Conservation (phyloP, 1,284 basidiomycete species). For the Sanguinoderma infundibulare region DNA sequence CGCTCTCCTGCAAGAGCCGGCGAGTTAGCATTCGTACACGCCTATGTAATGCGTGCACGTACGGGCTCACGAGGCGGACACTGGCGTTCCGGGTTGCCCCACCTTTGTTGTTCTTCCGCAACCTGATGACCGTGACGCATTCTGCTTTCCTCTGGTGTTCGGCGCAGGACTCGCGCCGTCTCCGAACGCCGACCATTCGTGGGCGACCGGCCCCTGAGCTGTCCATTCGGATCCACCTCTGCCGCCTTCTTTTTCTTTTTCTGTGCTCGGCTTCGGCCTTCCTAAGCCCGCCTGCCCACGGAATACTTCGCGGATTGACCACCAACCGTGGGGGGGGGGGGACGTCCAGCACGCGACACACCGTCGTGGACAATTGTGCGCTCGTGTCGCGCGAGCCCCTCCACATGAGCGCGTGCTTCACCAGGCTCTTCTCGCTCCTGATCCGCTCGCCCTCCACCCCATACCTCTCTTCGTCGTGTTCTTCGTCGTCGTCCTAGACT, state of each 20-base stretch:
- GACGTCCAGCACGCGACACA: constrained; percentile 87
- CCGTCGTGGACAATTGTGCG: constrained; percentile 89
- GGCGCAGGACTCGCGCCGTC: constrained; percentile 40
- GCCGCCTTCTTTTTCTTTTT: constrained; percentile 44
- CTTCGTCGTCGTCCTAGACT: constrained; percentile 45
- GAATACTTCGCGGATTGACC: constrained; percentile 88
- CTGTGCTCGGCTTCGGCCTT: constrained; percentile 51
- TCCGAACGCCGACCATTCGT: constrained; percentile 42
- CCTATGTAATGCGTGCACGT: background rate
- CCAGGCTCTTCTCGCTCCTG: constrained; percentile 80
- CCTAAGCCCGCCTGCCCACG: constrained; percentile 75
- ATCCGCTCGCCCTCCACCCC: constrained; percentile 65
- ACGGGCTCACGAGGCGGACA: constrained; percentile 26
- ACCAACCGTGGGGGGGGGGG: constrained; percentile 91
- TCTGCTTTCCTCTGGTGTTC: constrained; percentile 58
- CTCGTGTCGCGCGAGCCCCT: constrained; percentile 87
- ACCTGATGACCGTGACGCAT: constrained; percentile 26
- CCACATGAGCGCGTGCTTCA: constrained; percentile 86
- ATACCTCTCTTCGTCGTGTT: constrained; percentile 37
- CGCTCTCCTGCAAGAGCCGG: constrained; percentile 27
- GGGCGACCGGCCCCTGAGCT: constrained; percentile 19
- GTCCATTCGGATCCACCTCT: constrained; percentile 35
- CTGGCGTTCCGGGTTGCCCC: constrained; percentile 36
- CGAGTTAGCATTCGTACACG: background rate
- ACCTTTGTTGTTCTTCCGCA: constrained; percentile 32